phyloP scores from a whole-genome alignment of 1,284 basidiomycete genomes.

The Heterobasidion occidentale region DNA sequence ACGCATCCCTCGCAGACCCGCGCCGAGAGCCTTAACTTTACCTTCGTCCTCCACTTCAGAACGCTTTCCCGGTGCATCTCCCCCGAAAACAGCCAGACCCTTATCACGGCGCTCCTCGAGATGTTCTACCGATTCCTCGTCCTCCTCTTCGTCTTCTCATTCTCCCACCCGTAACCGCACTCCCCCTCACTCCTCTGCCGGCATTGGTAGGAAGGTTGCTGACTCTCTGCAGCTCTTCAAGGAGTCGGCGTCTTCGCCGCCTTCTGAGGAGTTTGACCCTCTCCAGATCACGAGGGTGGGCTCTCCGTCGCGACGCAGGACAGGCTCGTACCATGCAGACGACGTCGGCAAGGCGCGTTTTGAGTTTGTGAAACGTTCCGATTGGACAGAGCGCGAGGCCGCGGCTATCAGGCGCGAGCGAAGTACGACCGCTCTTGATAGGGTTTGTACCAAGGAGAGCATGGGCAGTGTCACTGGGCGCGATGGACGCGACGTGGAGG shows the following conservation, averaged over 20 bases:
- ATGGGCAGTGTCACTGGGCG: constrained; percentile 18
- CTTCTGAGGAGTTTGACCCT: constrained; percentile 30
- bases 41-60: constrained; percentile 3
- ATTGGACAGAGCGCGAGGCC: constrained; percentile 71
- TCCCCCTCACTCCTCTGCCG: constrained; percentile 24
- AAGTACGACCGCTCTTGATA: constrained; percentile 51
- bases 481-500: constrained; percentile 26
- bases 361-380: constrained; percentile 74
- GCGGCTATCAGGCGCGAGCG: constrained; percentile 59
- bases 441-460: constrained; percentile 43
- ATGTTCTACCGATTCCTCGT: constrained; percentile 15
- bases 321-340: constrained; percentile 34
- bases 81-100: constrained; percentile 25
- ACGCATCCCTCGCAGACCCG: constrained; percentile 4
- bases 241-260: constrained; percentile 45
- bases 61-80: constrained; percentile 6
- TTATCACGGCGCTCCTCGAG: constrained; percentile 26
- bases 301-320: constrained; percentile 29
- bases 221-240: constrained; percentile 74
- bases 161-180: constrained; percentile 20
- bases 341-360: constrained; percentile 60
- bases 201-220: constrained; percentile 73
- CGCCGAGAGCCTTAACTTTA: constrained; percentile 7
- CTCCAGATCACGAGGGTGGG: constrained; percentile 20
- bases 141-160: constrained; percentile 36